These are phyloP conservation scores for Apiospora arundinis DNA, from an alignment of 2,329 filamentous ascomycete species.

Conservation along the genomic window DNA sequence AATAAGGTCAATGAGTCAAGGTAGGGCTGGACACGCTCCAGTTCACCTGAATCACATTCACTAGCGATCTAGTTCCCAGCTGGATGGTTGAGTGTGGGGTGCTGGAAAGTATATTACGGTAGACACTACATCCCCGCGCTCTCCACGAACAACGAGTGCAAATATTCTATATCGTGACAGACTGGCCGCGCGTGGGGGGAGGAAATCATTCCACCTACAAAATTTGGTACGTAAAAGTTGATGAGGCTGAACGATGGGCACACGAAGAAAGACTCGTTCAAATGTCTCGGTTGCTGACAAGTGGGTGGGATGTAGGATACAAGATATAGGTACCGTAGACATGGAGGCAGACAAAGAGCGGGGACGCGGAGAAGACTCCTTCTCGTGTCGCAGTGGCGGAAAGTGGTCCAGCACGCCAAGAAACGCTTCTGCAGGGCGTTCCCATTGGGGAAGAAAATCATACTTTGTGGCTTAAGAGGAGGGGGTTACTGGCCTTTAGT, in stretches of 20 bases:
- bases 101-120: background rate
- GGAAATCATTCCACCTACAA: background rate
- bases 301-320: background rate
- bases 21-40: background rate
- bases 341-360: background rate
- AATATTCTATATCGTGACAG: background rate
- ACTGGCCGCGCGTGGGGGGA: background rate
- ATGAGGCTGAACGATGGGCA: slow-evolving; percentile 7
- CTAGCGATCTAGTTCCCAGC: slow-evolving; percentile 6
- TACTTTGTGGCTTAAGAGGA: background rate
- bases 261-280: background rate
- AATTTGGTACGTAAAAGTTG: slow-evolving; percentile 3
- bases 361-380: slow-evolving; percentile 6
- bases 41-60: slow-evolving; percentile 3
- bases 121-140: background rate
- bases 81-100: slow-evolving; percentile 12
- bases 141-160: background rate
- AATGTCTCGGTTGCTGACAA: slow-evolving; percentile 4
- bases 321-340: background rate
- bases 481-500: background rate
- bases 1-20: slow-evolving; percentile 8
- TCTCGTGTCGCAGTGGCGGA: background rate
- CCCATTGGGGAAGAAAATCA: background rate
- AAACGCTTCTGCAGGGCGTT: slow-evolving; percentile 19
- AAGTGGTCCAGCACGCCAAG: background rate